A percentile compares a stretch with the other conserved stretches of the same genome.
Conservation (phyloP, 345 rosid species). For the Eucalyptus sp. region DNA sequence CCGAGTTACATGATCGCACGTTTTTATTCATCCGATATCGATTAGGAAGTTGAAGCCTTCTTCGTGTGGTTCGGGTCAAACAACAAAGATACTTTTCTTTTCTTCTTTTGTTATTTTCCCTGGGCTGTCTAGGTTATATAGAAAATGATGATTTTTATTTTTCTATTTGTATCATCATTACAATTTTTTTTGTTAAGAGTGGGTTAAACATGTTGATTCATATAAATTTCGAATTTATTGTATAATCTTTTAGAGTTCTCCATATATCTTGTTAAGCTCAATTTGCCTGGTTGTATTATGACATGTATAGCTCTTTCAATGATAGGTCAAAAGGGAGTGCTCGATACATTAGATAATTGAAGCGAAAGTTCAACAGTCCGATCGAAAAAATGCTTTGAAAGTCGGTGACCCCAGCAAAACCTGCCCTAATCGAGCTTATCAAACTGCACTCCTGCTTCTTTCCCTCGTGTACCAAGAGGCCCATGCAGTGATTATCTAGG, state of each 20-base stretch:
- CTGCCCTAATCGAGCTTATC: background rate
- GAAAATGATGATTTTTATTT: background rate
- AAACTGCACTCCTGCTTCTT: background rate
- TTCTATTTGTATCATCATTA: background rate
- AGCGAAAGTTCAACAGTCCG: background rate
- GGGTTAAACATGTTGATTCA: background rate
- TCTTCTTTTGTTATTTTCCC: background rate
- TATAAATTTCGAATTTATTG: fast-evolving
- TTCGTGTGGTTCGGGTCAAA: background rate
- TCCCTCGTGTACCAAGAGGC: background rate
- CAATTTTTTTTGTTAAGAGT: background rate
- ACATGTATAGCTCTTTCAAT: background rate
- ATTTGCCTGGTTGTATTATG: background rate
- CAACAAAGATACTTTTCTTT: background rate
- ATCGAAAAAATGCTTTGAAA: background rate
- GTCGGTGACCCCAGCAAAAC: background rate
- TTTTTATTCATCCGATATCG: background rate
- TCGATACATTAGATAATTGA: background rate
- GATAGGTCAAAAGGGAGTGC: background rate
- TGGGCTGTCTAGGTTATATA: background rate
- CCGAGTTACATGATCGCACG: background rate
- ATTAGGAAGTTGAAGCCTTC: background rate
- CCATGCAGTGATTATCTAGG: background rate
- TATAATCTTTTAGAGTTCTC: background rate
- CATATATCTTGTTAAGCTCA: background rate